Base-by-base conservation (phyloP, 805 yeast species). In the Torulaspora gathmanii region DNA sequence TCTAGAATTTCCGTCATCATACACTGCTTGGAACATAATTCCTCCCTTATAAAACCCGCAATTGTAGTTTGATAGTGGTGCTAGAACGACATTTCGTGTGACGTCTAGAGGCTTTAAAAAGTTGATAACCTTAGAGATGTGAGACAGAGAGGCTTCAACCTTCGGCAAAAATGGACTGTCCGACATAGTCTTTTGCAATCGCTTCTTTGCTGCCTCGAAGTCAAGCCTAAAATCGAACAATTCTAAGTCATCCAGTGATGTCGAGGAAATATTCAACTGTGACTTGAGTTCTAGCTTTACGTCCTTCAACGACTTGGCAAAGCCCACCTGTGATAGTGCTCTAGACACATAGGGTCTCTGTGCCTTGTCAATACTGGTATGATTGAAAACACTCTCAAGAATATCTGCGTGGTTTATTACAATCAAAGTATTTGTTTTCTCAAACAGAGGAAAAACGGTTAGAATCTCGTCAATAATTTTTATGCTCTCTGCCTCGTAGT, bases 401-500 rank as follows among this genome's bases (percentile, higher is more conserved):
- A 93, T 79, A 52, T 83, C 95, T 51, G 81, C 77, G 64, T 95
- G 99, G 57, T 87, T 90, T 29, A 91, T 62, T 4, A 83, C 72
- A 44, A 91, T 74, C 13, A 73, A 64, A 0, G 83, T 74, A 23
- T 78, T 78, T 1, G 78, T 69, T 23, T 69, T 68, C 34, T 75
- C 75, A 56, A 85, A 80, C 35, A 85, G 83, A 1, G 93, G 95
- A 51, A 86, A 79, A 2, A 74, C 62, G 0, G 71, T 61, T 2
- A 86, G 63, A 4, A 89, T 72, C 54, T 90, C 96, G 57, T 84
- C 90, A 28, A 87, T 73, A 1, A 88, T 86, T 52, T 85, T 85
- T 37, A 93, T 70, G 47, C 91, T 79, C 58, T 93, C 99, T 0
- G 97, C 96, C 61, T 93, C 98, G 52, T 83, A 75, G 36, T 77